Conservation (phyloP, 129 eudicot genomes). For the Artemisia tridentata region DNA sequence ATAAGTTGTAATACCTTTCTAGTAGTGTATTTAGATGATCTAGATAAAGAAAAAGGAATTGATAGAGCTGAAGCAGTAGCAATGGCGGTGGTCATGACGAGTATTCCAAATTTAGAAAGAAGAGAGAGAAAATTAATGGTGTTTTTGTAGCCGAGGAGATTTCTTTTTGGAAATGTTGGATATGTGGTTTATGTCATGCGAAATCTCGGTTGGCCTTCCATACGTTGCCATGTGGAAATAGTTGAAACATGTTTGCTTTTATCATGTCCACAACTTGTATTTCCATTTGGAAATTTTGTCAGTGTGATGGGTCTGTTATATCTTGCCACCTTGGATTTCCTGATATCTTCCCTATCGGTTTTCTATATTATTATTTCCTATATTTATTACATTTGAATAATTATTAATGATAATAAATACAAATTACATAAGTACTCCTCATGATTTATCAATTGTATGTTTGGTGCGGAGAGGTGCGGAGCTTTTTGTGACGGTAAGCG, state of each 20-base stretch:
- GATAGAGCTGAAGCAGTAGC: slow-evolving; percentile 76
- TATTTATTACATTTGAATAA: too few species aligned
- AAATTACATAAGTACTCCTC: too few species aligned
- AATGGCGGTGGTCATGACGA: slow-evolving; percentile 81
- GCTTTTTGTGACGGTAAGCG: too few species aligned
- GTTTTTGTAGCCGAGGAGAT: slow-evolving; percentile 33
- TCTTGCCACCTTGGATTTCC: slow-evolving; percentile 42
- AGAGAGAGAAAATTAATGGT: slow-evolving; percentile 30
- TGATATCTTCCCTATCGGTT: slow-evolving; percentile 31
- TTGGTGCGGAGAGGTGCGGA: too few species aligned
- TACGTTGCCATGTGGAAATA: slow-evolving; percentile 31
- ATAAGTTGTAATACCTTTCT: slow-evolving; percentile 49
- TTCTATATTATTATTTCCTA: background rate
- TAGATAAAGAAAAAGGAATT: slow-evolving; percentile 56
- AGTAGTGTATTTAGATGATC: slow-evolving; percentile 49
- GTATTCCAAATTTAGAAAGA: background rate
- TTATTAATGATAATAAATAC: too few species aligned
- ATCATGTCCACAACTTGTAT: slow-evolving; percentile 52
- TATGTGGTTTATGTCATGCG: slow-evolving; percentile 59
- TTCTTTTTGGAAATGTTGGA: slow-evolving; percentile 38
- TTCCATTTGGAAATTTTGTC: background rate
- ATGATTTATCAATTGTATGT: too few species aligned
- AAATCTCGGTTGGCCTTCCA: slow-evolving; percentile 37
- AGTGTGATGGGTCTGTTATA: slow-evolving; percentile 18
- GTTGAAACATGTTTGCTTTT: background rate